phyloP scores from a whole-genome alignment of 2,329 filamentous ascomycete genomes.

The Fusarium sp. region DNA sequence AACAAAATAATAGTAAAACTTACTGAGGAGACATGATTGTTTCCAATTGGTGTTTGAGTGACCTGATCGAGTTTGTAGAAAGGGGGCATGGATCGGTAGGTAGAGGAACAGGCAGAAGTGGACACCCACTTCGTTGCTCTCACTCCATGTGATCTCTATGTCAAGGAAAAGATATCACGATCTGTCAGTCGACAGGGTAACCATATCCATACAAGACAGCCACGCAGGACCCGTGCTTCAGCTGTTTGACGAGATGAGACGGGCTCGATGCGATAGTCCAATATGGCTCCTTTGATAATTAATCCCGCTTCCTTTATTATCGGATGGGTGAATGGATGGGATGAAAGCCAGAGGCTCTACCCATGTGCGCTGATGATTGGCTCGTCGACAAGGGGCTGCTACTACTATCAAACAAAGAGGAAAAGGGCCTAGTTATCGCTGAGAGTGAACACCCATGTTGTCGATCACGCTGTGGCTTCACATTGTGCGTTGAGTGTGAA shows the following conservation, averaged over 20 bases:
- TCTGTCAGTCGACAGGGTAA: slow-evolving; percentile 8
- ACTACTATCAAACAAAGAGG: slow-evolving; percentile 5
- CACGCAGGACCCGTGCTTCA: slow-evolving; percentile 27
- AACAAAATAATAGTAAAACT: slow-evolving; percentile 10
- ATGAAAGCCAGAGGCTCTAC: slow-evolving; percentile 23
- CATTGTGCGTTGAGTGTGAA: not conserved
- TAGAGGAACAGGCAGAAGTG: not conserved
- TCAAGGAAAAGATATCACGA: not conserved
- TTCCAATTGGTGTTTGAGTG: not conserved
- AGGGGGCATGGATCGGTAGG: not conserved
- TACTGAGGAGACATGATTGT: not conserved
- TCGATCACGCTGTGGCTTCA: slow-evolving; percentile 28
- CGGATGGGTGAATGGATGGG: slow-evolving; percentile 16
- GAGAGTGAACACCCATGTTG: slow-evolving; percentile 26
- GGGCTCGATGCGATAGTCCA: slow-evolving; percentile 1
- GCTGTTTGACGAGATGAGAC: slow-evolving; percentile 29
- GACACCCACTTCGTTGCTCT: not conserved
- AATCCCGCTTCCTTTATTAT: not conserved
- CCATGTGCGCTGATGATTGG: slow-evolving; percentile 51
- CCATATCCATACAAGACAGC: slow-evolving; percentile 12
- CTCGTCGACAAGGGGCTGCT: slow-evolving; percentile 16
- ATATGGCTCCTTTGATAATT: slow-evolving; percentile 4
- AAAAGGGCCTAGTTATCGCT: slow-evolving; percentile 9
- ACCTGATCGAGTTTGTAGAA: not conserved
- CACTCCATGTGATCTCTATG: not conserved